These are phyloP conservation scores for Arabis hirsuta DNA, from an alignment of 345 rosid genomes.

Conservation along the genomic window DNA sequence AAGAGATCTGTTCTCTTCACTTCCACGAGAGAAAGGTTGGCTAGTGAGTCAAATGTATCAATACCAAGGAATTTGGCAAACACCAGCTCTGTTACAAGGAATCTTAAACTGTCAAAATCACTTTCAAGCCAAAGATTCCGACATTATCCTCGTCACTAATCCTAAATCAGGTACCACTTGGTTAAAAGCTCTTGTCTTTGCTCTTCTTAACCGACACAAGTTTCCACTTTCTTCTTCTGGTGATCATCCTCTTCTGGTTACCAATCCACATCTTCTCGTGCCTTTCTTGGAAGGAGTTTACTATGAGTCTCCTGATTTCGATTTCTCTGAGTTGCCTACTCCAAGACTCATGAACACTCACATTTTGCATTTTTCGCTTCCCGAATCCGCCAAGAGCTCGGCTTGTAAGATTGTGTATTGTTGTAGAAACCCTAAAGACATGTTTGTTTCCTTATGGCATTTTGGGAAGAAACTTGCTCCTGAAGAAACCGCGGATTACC, in stretches of 20 bases:
- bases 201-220: constrained; percentile 47
- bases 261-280: constrained; percentile 59
- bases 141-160: constrained; percentile 52
- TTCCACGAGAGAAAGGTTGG: constrained; percentile 57
- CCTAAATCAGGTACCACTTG: constrained; percentile 70
- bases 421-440: constrained; percentile 67
- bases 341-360: constrained; percentile 58
- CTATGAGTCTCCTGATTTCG: constrained; percentile 27
- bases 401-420: constrained; percentile 58
- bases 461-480: constrained; percentile 53
- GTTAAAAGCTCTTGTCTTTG: constrained; percentile 58
- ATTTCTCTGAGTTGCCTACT: constrained; percentile 34
- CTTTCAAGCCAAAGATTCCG: constrained; percentile 52
- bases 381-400: constrained; percentile 42
- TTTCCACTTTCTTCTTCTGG: constrained; percentile 33
- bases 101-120: constrained; percentile 43
- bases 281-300: constrained; percentile 53
- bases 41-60: constrained; percentile 43
- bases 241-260: constrained; percentile 54
- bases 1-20: constrained; percentile 45
- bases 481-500: constrained; percentile 26
- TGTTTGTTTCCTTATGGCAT: constrained; percentile 61
- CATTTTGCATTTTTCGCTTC: constrained; percentile 45
- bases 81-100: constrained; percentile 29
- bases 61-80: constrained; percentile 57